Base-by-base conservation (phyloP, 768 basidiomycete genomes). In the Tylopilus rubrobrunneus region DNA sequence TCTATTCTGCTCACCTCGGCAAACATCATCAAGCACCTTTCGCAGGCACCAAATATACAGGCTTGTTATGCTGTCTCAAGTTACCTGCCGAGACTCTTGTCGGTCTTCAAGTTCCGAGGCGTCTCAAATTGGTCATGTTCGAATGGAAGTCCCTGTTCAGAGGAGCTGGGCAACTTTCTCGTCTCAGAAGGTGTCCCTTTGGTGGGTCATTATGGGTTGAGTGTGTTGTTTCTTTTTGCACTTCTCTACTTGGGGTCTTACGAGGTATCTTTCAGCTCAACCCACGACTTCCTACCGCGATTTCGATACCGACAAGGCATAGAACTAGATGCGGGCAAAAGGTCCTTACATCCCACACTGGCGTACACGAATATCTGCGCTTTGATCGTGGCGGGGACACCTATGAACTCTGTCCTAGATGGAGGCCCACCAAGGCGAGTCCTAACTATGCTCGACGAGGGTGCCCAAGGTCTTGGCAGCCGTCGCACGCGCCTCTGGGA, bases 381-480 rank as follows among this genome's bases (percentile, higher is more conserved):
- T 19, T 19, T 19, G 19, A 19, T 19, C 19, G 19, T 19, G 19
- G 19, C 19, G 19, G 19, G 19, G 19, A 19, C 19, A 19, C 19
- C 19, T 19, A 19, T 19, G 19, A 19, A 19, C 19, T 19, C 19
- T 19, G 19, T 19, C 19, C 19, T 19, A 19, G 19, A 19, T 19
- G 19, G 19, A 19, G 19, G 19, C 19, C 19, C 19, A 19, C 19
- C 19, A 19, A 19, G 19, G 19, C 19, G 19, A 19, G 19, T 19
- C 19, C 19, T 19, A 19, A 19, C 19, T 19, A 19, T 19, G 87
- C 65, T 98, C 96, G 21, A 99, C 92, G n/a, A 99, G 81, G 0
- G 93, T 92, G 9, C 97, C 96, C 14, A 99, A 78, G 0, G 96
- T 88, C 73, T 98, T 98, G 11, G 96, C 95, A 7, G 97, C 97